phyloP scores from a whole-genome alignment of 441 rosid genomes.

The Croton laevigatus region DNA sequence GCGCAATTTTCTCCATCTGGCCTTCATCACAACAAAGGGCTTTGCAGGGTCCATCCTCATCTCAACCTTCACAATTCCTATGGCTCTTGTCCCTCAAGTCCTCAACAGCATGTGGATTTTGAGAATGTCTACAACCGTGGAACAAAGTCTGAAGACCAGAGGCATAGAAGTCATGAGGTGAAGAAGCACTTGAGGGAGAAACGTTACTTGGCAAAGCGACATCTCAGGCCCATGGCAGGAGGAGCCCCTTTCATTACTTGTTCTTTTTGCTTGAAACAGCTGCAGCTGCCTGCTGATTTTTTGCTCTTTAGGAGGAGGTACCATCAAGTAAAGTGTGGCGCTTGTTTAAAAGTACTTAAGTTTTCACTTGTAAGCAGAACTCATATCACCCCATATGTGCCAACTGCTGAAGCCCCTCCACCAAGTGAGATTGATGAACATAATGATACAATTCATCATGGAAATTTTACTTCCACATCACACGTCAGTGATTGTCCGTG shows the following conservation, averaged over 20 bases:
- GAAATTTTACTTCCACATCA: slow-evolving; percentile 34
- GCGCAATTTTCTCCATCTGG: slow-evolving; percentile 35
- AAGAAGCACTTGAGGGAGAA: slow-evolving; percentile 47
- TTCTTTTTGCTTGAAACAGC: slow-evolving; percentile 48
- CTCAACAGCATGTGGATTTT: slow-evolving; percentile 47
- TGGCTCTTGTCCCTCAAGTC: slow-evolving; percentile 59
- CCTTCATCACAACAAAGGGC: slow-evolving; percentile 30
- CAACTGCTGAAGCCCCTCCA: too few species aligned
- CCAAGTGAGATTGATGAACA: too few species aligned
- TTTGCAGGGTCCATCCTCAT: slow-evolving; percentile 28
- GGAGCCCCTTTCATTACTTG: slow-evolving; percentile 83
- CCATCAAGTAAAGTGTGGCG: slow-evolving; percentile 73
- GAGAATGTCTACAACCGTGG: slow-evolving; percentile 40
- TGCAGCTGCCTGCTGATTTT: slow-evolving; percentile 78
- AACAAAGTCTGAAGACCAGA: slow-evolving; percentile 52
- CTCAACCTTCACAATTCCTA: slow-evolving; percentile 21
- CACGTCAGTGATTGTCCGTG: slow-evolving; percentile 28
- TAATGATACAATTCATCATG: slow-evolving; percentile 22
- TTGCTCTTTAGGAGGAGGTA: slow-evolving; percentile 45
- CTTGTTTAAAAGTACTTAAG: slow-evolving; percentile 62
- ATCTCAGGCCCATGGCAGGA: slow-evolving; percentile 66
- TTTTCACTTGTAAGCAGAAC: slow-evolving; percentile 46
- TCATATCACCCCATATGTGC: slow-evolving; percentile 44
- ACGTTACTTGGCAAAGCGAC: slow-evolving; percentile 48
- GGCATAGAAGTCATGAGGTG: slow-evolving; percentile 26